Base-by-base conservation (phyloP, 1,139 yeast species). In the Groenewaldozyma sp. region DNA sequence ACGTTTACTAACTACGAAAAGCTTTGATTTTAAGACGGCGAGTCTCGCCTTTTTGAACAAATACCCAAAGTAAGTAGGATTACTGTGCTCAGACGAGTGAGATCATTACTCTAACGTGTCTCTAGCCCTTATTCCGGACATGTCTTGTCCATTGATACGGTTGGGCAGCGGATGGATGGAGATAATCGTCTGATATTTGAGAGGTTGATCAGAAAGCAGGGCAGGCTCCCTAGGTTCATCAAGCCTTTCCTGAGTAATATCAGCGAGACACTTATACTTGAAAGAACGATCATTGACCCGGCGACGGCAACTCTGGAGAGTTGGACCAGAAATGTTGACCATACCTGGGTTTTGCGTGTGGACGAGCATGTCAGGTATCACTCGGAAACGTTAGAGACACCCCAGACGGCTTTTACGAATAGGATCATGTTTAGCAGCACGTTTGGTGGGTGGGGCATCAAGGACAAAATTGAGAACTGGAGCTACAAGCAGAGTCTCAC, bases 261-360 rank as follows among this genome's bases (percentile, higher is more conserved):
- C 28, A 68, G 83, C 27, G 81, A 83, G 47, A 71, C 88, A 6
- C 86, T 94, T 91, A 78, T 88, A 31, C 72, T 91, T 40, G 98
- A 91, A 58, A 75, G 77, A 50, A 74, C 87, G 2, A 64, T 82
- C 9, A 80, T 88, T 13, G 82, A 91, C 56, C 88, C 94, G 1
- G 51, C 57, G 6, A 56, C 63, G 9, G 63, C 69, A 47, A 67
- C 68, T 9, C 70, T 88, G 73, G 58, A 66, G 45, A 76, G 94
- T 2, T 86, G 84, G 64, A 79, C 88, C 6, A 73, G 88, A 48
- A 91, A 91, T 58, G 64, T 91, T 38, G 97, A 91, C 58, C 96
- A 91, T 59, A 76, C 86, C 2, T 71, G 74, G 50, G 74, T 88
- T 43, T 72, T 91, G 45, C 70, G 80, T 48, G 82, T 91, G 16